phyloP scores from a whole-genome alignment of 805 yeast species.

The Yarrowia sp. region DNA sequence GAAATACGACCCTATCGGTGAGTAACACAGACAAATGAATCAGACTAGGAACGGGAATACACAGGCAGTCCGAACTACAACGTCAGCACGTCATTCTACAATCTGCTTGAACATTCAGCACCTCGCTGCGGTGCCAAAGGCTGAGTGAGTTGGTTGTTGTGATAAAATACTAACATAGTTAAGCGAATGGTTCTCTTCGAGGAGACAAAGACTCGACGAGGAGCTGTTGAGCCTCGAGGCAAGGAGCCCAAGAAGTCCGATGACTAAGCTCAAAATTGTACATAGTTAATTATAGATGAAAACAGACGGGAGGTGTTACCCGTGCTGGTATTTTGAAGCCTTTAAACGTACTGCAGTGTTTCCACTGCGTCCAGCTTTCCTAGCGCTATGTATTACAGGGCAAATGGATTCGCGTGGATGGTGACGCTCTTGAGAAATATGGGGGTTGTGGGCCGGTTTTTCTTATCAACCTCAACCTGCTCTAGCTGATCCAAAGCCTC shows the following conservation, averaged over 20 bases:
- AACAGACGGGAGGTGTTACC: background rate
- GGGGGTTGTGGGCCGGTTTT: constrained; percentile 41
- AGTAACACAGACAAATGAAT: constrained; percentile 29
- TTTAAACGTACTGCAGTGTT: background rate
- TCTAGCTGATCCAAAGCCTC: constrained; percentile 60
- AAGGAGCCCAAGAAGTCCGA: constrained; percentile 18
- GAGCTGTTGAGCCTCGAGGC: constrained; percentile 37
- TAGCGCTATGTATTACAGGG: constrained; percentile 30
- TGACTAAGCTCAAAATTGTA: background rate
- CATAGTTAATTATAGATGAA: constrained; percentile 19
- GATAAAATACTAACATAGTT: constrained; percentile 42
- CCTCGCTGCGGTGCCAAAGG: background rate
- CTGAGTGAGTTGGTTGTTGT: too few relatives aligned
- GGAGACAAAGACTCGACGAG: constrained; percentile 84
- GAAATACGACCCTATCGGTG: constrained; percentile 74
- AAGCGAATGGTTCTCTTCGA: constrained; percentile 88
- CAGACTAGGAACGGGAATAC: background rate
- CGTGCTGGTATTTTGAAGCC: background rate
- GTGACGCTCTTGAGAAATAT: constrained; percentile 38
- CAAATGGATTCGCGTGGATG: constrained; percentile 48
- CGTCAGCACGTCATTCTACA: too few relatives aligned
- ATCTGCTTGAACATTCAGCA: too few relatives aligned
- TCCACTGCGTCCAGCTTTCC: background rate
- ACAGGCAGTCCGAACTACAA: too few relatives aligned
- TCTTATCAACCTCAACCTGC: constrained; percentile 50